Percentiles rank a stretch among this genome's conserved stretches.
Evolutionary conservation across 2,329 filamentous ascomycete genomes (phyloP).

Genomic region (Didymella arachidicola): DNA sequence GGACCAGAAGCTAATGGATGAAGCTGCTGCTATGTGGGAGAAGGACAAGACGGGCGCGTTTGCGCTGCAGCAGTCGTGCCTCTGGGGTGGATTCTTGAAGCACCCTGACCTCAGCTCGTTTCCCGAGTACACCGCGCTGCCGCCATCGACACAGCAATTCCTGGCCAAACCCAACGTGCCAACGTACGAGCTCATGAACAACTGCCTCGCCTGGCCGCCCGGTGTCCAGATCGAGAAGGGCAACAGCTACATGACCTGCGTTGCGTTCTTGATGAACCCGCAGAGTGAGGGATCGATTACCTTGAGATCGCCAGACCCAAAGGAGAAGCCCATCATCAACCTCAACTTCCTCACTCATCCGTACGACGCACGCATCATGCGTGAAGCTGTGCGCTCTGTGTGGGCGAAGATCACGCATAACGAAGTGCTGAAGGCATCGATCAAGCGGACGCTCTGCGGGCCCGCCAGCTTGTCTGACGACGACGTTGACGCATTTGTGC

Average conservation of each 20-base stretch:
- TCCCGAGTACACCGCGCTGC: conserved; percentile 56
- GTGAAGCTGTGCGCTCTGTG: conserved; percentile 49
- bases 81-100: conserved; percentile 64
- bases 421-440: conserved; percentile 59
- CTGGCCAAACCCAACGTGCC: conserved; percentile 62
- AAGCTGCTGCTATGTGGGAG: conserved; percentile 56
- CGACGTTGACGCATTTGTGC: conserved; percentile 56
- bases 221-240: conserved; percentile 44
- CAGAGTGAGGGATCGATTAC: conserved; percentile 62
- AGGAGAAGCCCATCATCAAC: conserved; percentile 61
- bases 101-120: conserved; percentile 52
- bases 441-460: conserved; percentile 57
- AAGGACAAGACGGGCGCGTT: conserved; percentile 45
- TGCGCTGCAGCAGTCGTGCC: conserved; percentile 54
- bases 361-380: conserved; percentile 58
- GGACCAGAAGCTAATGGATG: conserved; percentile 44
- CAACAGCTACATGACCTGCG: conserved; percentile 40
- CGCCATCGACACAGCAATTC: conserved; percentile 53
- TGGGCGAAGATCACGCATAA: conserved; percentile 56
- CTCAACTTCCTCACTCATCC: conserved; percentile 62
- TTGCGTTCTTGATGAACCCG: conserved; percentile 59
- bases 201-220: conserved; percentile 35
- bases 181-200: conserved; percentile 62
- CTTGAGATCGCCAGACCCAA: conserved; percentile 62
- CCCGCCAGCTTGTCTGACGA: conserved; percentile 55